Evolutionary conservation across 805 yeast genomes (phyloP), one percentile per base, ranked within the genome.

Genomic region (Wickerhamiella sorbophila): DNA sequence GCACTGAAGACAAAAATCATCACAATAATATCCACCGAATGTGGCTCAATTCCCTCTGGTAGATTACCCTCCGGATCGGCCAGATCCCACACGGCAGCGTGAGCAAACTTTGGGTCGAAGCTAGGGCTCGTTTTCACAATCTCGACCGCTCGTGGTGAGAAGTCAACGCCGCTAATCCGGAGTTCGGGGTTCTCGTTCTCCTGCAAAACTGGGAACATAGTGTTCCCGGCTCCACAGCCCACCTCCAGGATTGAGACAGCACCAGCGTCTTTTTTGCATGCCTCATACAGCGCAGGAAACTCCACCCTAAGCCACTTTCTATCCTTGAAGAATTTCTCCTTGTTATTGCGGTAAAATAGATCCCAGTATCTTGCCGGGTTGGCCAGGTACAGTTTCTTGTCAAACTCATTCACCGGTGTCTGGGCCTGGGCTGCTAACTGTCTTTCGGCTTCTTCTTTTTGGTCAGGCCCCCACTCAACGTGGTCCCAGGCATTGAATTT

Each of bases 201-300:
- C 42, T 71, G 71, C 44, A 91, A 63, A 17, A 91, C 78, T 4
- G 98, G 98, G 59, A 80, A 91, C 66, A 91, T 72, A 0, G 98
- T 91, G 60, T 91, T 91, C 9, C 98, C 98, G 4, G 95, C 97
- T 43, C 98, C 98, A 63, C 98, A 91, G 3, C 98, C 98, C 37
- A 91, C 79, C 60, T 91, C 98, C 42, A 91, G 69, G 27, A 91
- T 79, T 3, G 78, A 75, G 18, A 70, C 69, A 4, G 79, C 73
- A n/a, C 85, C 80, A 5, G 78, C 69, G 49, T 77, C 80, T 19
- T 72, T 70, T 47, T 75, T 74, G 3, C 94, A 84, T 4, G 84
- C 80, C 46, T 77, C 79, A 55, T 80, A 88, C 29, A 91, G 62
- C 12, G 74, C 64, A 1, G 98, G 98, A 49, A 91, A 91, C 63